Percentiles rank a stretch among this genome's conserved stretches.
Evolutionary conservation across 1,284 basidiomycete genomes (phyloP).

Genomic region (Rhodotorula sp.): DNA sequence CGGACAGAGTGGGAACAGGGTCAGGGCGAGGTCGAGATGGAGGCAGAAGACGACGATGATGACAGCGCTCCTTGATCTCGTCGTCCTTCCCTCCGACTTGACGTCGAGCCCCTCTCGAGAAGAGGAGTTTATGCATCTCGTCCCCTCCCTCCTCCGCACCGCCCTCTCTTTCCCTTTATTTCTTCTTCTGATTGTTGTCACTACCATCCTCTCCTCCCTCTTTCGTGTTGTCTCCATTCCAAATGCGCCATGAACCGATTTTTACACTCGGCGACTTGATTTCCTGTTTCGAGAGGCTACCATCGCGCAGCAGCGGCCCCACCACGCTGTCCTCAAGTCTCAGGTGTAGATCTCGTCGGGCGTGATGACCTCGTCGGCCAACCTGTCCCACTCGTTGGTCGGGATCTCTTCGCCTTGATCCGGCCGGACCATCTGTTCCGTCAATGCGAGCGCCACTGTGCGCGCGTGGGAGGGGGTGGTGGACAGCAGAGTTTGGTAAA

Average conservation of each 20-base stretch:
- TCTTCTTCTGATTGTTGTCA: background rate
- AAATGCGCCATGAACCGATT: background rate
- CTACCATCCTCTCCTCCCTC: too few relatives aligned
- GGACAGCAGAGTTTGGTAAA: background rate
- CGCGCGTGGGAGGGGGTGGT: background rate
- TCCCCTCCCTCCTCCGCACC: too few relatives aligned
- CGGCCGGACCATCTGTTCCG: slow-evolving; percentile 45
- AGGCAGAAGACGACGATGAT: slow-evolving; percentile 3
- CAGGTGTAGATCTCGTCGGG: slow-evolving; percentile 27
- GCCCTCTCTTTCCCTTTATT: too few relatives aligned
- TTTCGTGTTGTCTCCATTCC: background rate
- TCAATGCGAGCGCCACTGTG: slow-evolving; percentile 47
- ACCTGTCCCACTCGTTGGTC: slow-evolving; percentile 46
- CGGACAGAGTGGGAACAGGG: slow-evolving; percentile 27
- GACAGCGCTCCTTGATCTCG: background rate
- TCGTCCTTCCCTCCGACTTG: too few relatives aligned
- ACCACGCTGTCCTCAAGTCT: background rate
- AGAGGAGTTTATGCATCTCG: too few relatives aligned
- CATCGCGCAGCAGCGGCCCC: background rate
- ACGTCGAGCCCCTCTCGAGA: too few relatives aligned
- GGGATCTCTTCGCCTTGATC: slow-evolving; percentile 43
- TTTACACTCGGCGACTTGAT: background rate
- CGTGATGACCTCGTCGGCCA: slow-evolving; percentile 47
- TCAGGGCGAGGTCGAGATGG: slow-evolving; percentile 40
- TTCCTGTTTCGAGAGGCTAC: background rate